phyloP scores from a whole-genome alignment of 2,329 filamentous ascomycete genomes.

The Xenoacremonium recifei region DNA sequence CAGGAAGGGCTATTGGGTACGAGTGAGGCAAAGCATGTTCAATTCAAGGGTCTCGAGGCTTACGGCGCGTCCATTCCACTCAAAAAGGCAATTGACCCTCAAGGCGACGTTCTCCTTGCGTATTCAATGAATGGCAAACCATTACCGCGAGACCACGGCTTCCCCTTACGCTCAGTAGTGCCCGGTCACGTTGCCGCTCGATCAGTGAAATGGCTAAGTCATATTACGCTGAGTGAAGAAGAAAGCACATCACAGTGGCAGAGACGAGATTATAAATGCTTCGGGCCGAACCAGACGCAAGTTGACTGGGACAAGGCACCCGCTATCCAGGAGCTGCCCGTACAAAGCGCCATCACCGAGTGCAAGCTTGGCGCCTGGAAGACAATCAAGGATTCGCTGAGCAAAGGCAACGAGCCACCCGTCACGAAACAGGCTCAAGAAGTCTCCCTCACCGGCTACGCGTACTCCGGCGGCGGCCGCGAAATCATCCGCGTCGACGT shows the following conservation, averaged over 20 bases:
- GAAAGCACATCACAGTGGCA: constrained; percentile 67
- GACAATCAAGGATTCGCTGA: neutral
- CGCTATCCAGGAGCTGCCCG: constrained; percentile 66
- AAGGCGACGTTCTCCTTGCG: constrained; percentile 64
- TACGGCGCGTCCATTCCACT: constrained; percentile 63
- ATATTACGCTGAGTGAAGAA: constrained; percentile 63
- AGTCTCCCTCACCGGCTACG: constrained; percentile 58
- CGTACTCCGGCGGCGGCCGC: constrained; percentile 66
- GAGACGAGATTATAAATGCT: constrained; percentile 66
- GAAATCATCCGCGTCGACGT: constrained; percentile 67
- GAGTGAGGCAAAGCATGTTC: constrained; percentile 48
- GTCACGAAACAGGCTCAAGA: constrained; percentile 13
- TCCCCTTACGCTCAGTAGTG: constrained; percentile 60
- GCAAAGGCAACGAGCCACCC: neutral
- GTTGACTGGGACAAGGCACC: constrained; percentile 63
- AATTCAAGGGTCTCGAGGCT: constrained; percentile 58
- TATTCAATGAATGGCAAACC: constrained; percentile 66
- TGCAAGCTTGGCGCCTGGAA: constrained; percentile 42
- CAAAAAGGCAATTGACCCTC: constrained; percentile 55
- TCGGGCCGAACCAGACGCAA: constrained; percentile 60
- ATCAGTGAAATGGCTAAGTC: constrained; percentile 68
- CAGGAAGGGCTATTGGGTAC: constrained; percentile 34
- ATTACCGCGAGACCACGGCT: constrained; percentile 65
- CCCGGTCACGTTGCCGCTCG: constrained; percentile 66
- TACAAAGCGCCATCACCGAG: constrained; percentile 64